phyloP scores from a whole-genome alignment of 768 basidiomycete species.

The Royoungia palumana region DNA sequence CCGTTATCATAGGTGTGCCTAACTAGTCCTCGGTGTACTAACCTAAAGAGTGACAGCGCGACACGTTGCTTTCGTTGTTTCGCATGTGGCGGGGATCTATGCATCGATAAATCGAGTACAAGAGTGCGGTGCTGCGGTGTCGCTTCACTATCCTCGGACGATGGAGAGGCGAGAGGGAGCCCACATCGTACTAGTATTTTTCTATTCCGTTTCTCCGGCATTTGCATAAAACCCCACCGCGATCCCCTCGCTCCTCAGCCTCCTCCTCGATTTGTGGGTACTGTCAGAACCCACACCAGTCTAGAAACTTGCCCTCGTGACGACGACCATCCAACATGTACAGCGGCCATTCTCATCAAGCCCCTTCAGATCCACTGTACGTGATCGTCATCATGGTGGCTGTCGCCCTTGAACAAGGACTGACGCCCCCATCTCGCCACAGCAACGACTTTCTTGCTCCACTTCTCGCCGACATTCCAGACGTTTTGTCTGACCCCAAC shows the following conservation, averaged over 20 bases:
- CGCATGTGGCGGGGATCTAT: not conserved
- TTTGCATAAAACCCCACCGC: constrained; percentile 6
- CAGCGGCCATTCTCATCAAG: not conserved
- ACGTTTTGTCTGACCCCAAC: not conserved
- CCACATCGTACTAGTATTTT: not conserved
- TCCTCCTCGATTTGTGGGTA: not conserved
- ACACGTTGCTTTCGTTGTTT: not conserved
- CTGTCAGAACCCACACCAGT: not conserved
- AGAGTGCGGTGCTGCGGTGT: not conserved
- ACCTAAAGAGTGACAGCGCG: not conserved
- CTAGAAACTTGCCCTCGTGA: not conserved
- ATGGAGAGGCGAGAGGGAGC: not conserved
- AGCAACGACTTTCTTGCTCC: constrained; percentile 15
- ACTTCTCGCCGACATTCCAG: constrained; percentile 5
- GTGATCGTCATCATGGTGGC: not conserved
- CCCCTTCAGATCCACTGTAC: constrained; percentile 9
- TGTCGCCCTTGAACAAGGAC: not conserved
- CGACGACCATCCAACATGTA: constrained; percentile 3
- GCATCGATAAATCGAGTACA: not conserved
- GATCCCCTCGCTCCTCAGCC: not conserved
- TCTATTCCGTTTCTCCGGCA: not conserved
- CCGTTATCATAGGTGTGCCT: not conserved
- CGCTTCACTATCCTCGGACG: not conserved
- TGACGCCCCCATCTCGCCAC: not conserved
- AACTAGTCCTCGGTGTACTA: not conserved